Base-by-base conservation (phyloP, 306 rosid species). In the Fagus crenata region DNA sequence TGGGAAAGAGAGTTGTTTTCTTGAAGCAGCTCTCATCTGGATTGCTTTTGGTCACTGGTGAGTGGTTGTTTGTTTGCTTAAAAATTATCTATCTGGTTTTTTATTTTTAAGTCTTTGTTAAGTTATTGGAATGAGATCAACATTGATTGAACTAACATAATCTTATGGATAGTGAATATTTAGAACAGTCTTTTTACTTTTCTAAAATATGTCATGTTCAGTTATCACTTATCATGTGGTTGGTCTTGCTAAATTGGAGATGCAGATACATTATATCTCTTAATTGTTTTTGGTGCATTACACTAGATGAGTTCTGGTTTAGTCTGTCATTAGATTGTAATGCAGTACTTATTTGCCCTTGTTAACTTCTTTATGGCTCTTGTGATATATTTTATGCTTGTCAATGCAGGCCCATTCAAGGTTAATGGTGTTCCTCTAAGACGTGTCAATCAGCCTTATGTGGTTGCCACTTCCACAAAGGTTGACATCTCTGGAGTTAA, bases 21-120 rank as follows among this genome's bases (percentile, higher is more conserved):
- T 65, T 90, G 84, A 90, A 90, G 82, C 96, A 90, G 86, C 88
- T 90, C 33, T 78, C 92, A 8, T 90, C 96, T 56, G 96, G 96
- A 6, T 83, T 90, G 85, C 92, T 90, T 78, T 86, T 90, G 69
- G 91, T 88, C 17, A 81, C 96, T 53, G 96, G 96, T 90, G 72
- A 81, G 85, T 64, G 22, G 7, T 39, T 39, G 40, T 54, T 22
- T 22, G 28, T 22, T 22, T 22, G 28, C 28, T 22, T 22, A 22
- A 22, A 22, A 22, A 22, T 22, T 22, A 0, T 22, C 28, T 22
- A 22, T 22, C 28, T 22, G 28, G 28, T 22, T 22, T 22, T 22
- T 22, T 22, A 22, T 22, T 22, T 22, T 22, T 22, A 22, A 22
- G 28, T 22, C 28, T 22, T 22, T 22, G 28, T 22, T 22, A 14